phyloP scores from a whole-genome alignment of 176 grass and related monocot species.

The Alopecurus myosuroides region DNA sequence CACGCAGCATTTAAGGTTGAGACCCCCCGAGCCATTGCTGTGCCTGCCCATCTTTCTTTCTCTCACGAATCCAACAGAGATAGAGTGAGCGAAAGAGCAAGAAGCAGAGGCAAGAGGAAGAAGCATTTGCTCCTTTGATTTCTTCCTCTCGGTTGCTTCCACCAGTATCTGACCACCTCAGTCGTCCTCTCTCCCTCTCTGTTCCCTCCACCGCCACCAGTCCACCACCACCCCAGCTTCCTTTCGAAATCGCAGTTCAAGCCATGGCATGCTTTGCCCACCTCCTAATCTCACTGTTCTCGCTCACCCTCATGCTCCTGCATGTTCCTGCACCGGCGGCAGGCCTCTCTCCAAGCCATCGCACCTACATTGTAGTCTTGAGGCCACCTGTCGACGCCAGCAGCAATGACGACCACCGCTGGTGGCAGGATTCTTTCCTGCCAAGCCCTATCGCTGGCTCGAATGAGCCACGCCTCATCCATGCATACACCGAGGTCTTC shows the following conservation, averaged over 20 bases:
- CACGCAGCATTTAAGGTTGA: not conserved
- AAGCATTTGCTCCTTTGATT: not conserved
- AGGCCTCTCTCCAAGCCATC: not conserved
- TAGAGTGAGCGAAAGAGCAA: not conserved
- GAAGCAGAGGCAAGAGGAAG: not conserved
- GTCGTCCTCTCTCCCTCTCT: not conserved
- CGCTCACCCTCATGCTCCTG: not conserved
- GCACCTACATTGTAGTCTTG: not conserved
- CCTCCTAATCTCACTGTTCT: not conserved
- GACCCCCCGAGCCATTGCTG: not conserved
- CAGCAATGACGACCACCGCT: not conserved
- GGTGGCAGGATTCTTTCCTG: not conserved
- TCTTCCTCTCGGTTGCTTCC: not conserved
- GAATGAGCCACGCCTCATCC: not conserved
- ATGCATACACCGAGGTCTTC: too few species aligned
- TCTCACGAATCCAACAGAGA: not conserved
- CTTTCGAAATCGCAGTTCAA: not conserved
- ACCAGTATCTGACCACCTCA: not conserved
- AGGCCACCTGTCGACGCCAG: not conserved
- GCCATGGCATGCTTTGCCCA: too few species aligned
- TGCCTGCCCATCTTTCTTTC: not conserved
- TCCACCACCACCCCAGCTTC: not conserved
- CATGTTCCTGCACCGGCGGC: not conserved
- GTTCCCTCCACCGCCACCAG: not conserved
- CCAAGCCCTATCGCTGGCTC: not conserved